phyloP scores from a whole-genome alignment of 192 early-diverging fungal species.

The Coemansia sp. region DNA sequence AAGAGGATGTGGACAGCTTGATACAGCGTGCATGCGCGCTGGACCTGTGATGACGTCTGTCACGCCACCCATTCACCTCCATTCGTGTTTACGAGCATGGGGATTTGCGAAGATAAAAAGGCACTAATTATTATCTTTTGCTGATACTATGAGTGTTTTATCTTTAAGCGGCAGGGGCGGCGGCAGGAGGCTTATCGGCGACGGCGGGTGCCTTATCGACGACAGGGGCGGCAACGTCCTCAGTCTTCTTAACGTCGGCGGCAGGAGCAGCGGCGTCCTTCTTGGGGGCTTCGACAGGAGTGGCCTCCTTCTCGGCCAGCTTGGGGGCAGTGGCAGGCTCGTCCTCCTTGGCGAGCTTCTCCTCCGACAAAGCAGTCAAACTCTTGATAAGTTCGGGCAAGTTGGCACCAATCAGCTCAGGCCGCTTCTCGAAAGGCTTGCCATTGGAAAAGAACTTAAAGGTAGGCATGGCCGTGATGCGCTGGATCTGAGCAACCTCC shows the following conservation, averaged over 20 bases:
- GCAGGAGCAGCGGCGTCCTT: neutral
- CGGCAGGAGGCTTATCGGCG: slow-evolving; percentile 2
- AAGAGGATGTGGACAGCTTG: neutral
- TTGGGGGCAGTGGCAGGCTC: neutral
- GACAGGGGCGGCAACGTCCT: neutral
- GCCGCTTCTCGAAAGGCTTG: slow-evolving; percentile 48
- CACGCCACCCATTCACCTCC: neutral
- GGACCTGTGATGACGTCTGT: slow-evolving; percentile 6
- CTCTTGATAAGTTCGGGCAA: slow-evolving; percentile 1
- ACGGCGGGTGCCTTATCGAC: neutral
- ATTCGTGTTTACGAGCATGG: neutral
- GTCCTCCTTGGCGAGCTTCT: neutral
- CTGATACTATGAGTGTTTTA: neutral
- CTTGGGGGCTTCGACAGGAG: slow-evolving; percentile 1
- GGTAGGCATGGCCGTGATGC: slow-evolving; percentile 74
- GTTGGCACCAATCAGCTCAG: slow-evolving; percentile 30
- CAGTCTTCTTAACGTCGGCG: neutral
- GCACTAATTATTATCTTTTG: neutral
- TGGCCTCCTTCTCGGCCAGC: neutral
- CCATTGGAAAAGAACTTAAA: slow-evolving; percentile 71
- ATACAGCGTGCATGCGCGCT: neutral
- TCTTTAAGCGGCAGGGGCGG: slow-evolving; percentile 5
- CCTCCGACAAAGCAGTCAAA: neutral
- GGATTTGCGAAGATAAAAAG: neutral
- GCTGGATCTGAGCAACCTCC: slow-evolving; percentile 39